Evolutionary conservation across 352 stramenopile species (phyloP).

Genomic region (Elongisporangium senticosum): DNA sequence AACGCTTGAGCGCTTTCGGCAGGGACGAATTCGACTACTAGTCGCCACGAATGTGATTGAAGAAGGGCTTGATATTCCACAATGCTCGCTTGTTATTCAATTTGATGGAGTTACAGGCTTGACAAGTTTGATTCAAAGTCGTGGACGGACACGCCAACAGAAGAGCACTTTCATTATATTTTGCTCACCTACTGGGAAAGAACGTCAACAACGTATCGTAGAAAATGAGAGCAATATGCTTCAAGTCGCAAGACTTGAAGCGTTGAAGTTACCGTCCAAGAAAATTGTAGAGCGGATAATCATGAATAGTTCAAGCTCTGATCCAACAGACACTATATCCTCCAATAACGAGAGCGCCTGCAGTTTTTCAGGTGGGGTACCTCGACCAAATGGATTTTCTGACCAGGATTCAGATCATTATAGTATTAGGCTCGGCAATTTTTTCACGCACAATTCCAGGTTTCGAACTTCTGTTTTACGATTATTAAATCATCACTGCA

Average conservation of each 20-base stretch:
- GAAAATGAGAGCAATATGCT: conserved; percentile 51
- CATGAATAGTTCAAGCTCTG: not conserved
- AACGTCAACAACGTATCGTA: conserved; percentile 40
- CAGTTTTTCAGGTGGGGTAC: no score
- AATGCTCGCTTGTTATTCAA: conserved; percentile 74
- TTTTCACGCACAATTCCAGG: no score
- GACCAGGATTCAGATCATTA: no score
- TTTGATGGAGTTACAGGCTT: conserved; percentile 68
- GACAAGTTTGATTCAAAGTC: conserved; percentile 76
- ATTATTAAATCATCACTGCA: no score
- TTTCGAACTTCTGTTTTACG: no score
- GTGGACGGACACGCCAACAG: conserved; percentile 48
- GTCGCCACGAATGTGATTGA: conserved; percentile 79
- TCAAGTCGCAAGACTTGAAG: conserved; percentile 24
- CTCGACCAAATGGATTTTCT: no score
- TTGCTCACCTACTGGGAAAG: conserved; percentile 32
- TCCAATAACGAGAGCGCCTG: no score
- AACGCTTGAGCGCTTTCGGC: conserved; percentile 60
- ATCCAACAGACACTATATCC: no score
- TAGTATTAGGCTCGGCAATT: no score
- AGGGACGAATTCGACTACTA: conserved; percentile 59
- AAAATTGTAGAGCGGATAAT: conserved; percentile 30
- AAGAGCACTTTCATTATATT: conserved; percentile 70
- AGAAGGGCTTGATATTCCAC: conserved; percentile 69
- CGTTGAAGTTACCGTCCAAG: conserved; percentile 44